phyloP scores from a whole-genome alignment of 148 eudicot genomes.

The Vaccinium myrtillus region DNA sequence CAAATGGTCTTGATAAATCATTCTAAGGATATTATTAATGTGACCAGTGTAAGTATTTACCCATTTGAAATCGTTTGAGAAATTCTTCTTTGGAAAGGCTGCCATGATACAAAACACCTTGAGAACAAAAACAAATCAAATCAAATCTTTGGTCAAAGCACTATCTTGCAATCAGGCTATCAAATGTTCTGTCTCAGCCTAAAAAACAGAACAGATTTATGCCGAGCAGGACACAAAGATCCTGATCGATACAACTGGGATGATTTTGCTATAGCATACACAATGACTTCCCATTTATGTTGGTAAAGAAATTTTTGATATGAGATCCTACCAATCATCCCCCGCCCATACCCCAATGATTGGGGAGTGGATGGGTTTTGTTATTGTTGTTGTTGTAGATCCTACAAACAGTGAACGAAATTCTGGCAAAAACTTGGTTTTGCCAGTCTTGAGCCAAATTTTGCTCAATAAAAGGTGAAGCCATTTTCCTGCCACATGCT shows the following conservation, averaged over 20 bases:
- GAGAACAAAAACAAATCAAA: background rate
- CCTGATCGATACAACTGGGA: background rate
- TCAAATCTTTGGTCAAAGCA: background rate
- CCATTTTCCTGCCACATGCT: background rate
- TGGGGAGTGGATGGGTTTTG: no score
- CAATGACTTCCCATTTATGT: background rate
- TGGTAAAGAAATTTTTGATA: background rate
- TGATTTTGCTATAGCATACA: background rate
- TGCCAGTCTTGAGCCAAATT: background rate
- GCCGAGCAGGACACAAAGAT: background rate
- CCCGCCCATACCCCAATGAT: no score
- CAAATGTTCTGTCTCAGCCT: background rate
- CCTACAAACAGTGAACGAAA: background rate
- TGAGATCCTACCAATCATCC: background rate
- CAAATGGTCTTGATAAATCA: no score
- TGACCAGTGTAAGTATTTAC: background rate
- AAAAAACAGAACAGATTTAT: background rate
- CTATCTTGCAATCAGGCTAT: background rate
- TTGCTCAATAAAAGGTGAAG: background rate
- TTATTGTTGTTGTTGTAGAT: no score
- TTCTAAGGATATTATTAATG: background rate
- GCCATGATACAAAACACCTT: background rate
- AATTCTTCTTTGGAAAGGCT: background rate
- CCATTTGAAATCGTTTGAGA: background rate
- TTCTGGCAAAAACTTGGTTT: background rate